Evolutionary conservation across 2,329 filamentous ascomycete genomes (phyloP), one percentile per base, ranked within the genome.

Genomic region (Dryadomyces sulphureus): DNA sequence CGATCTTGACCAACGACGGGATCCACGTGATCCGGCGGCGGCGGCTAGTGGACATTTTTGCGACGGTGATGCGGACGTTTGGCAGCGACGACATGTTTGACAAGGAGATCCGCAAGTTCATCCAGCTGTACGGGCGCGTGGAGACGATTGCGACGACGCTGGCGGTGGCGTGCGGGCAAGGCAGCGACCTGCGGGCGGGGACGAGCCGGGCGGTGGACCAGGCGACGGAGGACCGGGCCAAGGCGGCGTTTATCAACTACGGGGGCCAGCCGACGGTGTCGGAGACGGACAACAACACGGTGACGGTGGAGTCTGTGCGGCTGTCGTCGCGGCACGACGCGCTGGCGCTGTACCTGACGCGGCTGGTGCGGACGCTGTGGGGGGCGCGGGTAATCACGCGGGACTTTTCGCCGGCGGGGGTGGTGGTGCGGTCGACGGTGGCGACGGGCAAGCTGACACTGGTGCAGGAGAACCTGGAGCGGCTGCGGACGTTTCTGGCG

Each of bases 111-210:
- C 84, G 84, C 45, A 84, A 79, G 50, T 90, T 98, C 55, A 85
- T 92, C 50, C 77, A 80, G 48, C 73, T 81, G 9, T 98, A 96
- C 59, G 92, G 92, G 12, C 78, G 89, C 11, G 80, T 82, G 4
- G 92, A 98, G 61, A 92, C 85, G 0, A 81, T 93, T 45, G 86
- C 92, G 0, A 88, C 90, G 36, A 89, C 92, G 22, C 68, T 98
- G 44, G 92, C 92, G 11, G 92, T 98, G 25, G 89, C 92, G 34
- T 98, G 92, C 60, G 89, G 90, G 4, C 89, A 96, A 59, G 90
- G 88, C 9, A 81, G 83, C 22, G 90, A 94, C 56, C 61, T 72
- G 3, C 64, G 70, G 21, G 75, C 85, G 19, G 83, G 82, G 0
- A 84, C 87, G 48, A 75, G 79, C 38, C 77, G 88, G 38, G 80